Evolutionary conservation across 2,329 filamentous ascomycete genomes (phyloP), one percentile per base, ranked within the genome.

Genomic region (Allantophomopsis lycopodina): DNA sequence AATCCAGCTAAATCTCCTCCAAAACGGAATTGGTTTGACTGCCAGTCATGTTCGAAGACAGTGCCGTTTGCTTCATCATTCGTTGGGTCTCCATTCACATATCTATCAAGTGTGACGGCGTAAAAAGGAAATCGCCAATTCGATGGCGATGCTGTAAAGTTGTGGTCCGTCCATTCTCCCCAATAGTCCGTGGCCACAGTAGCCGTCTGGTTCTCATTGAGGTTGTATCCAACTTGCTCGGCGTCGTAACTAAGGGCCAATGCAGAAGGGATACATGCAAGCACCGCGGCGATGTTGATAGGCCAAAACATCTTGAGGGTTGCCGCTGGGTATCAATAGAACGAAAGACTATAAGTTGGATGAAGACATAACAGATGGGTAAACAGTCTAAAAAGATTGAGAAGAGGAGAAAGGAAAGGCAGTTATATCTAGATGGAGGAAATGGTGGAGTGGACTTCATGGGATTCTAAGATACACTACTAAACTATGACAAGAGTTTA

Each of bases 91-190:
- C 76, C 76, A 48, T 80, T 79, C 32, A 76, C 73, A 49, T 71
- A 80, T 43, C 73, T 62, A 52, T 80, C 76, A 10, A 78, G 56
- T 50, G 78, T 77, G 35, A 80, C 58, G 8, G 73, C 76, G 52
- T 81, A 81, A 50, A 78, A 73, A 0, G 76, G 76, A 44, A 80
- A 68, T 17, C 76, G 65, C 76, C 76, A 80, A 48, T 73, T 79
- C 0, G 60, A 53, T 1, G 76, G 76, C 17, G 73, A 78, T 0
- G 63, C 58, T 18, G 58, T 54, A 46, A 71, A 78, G 4, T 51
- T 56, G 51, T 73, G 68, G 42, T 64, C 59, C n/a, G 56, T 57
- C 68, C 71, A 68, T 58, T 64, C 56, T 43, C 73, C 67, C 51
- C 60, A 68, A 52, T 79, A 79, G 33, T 79, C 64, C 23, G 69